Evolutionary conservation across 2,329 filamentous ascomycete species (phyloP).

Genomic region (Ceratocystis variospora): DNA sequence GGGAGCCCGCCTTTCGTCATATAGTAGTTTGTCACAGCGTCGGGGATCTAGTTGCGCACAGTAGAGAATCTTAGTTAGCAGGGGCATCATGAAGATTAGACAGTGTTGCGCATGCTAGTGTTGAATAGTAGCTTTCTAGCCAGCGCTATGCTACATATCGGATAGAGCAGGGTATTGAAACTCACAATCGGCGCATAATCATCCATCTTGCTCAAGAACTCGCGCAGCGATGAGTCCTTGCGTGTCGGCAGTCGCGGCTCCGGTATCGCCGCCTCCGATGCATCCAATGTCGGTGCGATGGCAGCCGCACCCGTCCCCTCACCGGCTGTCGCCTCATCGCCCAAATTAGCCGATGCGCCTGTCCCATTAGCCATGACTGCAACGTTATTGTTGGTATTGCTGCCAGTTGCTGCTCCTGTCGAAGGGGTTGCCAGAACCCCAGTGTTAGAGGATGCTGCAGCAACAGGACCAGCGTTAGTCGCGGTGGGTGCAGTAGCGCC

Average conservation of each 20-base stretch:
- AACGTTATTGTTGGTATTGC: slow-evolving; percentile 58
- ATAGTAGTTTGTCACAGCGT: slow-evolving; percentile 96
- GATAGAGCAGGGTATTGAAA: slow-evolving; percentile 19
- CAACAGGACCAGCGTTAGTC: neutral
- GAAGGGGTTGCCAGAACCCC: neutral
- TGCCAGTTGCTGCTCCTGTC: neutral
- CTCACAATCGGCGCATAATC: slow-evolving; percentile 92
- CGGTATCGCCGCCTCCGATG: slow-evolving; percentile 31
- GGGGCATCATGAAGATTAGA: neutral
- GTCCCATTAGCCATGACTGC: slow-evolving; percentile 62
- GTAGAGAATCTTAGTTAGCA: neutral
- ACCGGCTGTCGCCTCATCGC: slow-evolving; percentile 64
- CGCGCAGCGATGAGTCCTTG: slow-evolving; percentile 83
- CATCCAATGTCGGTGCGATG: slow-evolving; percentile 30
- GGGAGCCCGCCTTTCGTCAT: slow-evolving; percentile 90
- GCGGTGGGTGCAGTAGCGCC: neutral
- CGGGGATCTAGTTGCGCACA: slow-evolving; percentile 56
- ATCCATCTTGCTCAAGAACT: slow-evolving; percentile 93
- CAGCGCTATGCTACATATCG: neutral
- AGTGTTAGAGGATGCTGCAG: neutral
- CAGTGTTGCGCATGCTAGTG: too few relatives aligned
- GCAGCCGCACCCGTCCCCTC: slow-evolving; percentile 33
- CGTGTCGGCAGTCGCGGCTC: slow-evolving; percentile 59
- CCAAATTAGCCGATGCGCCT: slow-evolving; percentile 42
- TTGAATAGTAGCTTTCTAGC: too few relatives aligned